Base-by-base conservation (phyloP, 2,329 filamentous ascomycete species). In the Aspergillus sclerotialis region DNA sequence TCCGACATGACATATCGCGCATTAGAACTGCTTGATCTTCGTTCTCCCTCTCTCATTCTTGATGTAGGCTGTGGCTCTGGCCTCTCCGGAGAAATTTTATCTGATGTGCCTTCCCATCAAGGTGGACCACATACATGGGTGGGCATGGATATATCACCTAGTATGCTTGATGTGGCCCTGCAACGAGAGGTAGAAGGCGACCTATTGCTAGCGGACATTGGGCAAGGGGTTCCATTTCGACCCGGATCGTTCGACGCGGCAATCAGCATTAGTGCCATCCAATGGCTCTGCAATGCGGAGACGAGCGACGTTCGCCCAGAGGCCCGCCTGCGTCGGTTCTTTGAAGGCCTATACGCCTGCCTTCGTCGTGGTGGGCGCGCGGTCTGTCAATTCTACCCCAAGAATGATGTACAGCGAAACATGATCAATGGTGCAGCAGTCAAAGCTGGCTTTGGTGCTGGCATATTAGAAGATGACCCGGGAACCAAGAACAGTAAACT, bases 221-320 rank as follows among this genome's bases (percentile, higher is more conserved):
- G 92, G 0, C 92, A 98, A 56, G 92, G 92, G 2, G 78, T 98
- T 0, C 92, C 92, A 0, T 98, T 98, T 60, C 80, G 92, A 11
- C 78, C 92, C 0, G 92, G 92, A 19, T 78, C 82, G 0, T 98
- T 98, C 56, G 92, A 98, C 58, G 92, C 90, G 0, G 92, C 92
- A 14, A 88, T 98, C 50, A 88, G 81, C 53, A 96, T 98, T 57
- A 87, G 80, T 48, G 92, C 92, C 1, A 84, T 98, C n/a, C 92
- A 98, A 63, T 98, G 92, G 92, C 72, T 98, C 18, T 98, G 92
- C 63, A 96, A 94, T 61, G 92, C 90, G 26, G 92, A 96, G 61
- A 84, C 76, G 39, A 85, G 78, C 55, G 87, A 93, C 32, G 89
- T 92, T 0, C 84, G 76, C 1, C 84, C 88, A 1, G 76, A 83